phyloP scores from a whole-genome alignment of 2,329 filamentous ascomycete species.

The Grosmannia serpens region DNA sequence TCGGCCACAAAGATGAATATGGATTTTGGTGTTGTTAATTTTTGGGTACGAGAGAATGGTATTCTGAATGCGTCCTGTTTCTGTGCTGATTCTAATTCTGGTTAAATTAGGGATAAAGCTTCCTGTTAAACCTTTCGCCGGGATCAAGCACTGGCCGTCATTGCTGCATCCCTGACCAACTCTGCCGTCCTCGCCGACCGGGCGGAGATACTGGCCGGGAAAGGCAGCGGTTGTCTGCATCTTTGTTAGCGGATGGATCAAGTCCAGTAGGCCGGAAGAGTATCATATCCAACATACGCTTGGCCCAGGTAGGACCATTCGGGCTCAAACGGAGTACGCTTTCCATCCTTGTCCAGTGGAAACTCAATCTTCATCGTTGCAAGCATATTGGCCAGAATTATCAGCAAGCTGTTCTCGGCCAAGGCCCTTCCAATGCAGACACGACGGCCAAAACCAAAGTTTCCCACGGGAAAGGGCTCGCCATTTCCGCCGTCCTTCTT shows the following conservation, averaged over 20 bases:
- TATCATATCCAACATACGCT: not conserved
- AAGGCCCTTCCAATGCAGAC: constrained; percentile 47
- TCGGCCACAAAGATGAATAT: too few species aligned
- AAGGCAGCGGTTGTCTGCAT: not conserved
- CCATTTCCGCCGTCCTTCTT: constrained; percentile 23
- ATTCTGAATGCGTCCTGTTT: too few species aligned
- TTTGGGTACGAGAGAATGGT: too few species aligned
- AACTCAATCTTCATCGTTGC: constrained; percentile 28
- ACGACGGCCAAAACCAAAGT: constrained; percentile 42
- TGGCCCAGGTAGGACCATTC: constrained; percentile 12
- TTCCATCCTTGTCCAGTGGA: constrained; percentile 17
- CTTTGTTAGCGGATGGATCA: not conserved
- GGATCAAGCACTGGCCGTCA: not conserved
- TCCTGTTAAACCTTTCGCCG: not conserved
- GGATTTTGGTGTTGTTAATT: too few species aligned
- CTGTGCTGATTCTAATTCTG: too few species aligned
- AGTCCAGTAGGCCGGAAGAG: not conserved
- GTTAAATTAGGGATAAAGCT: too few species aligned
- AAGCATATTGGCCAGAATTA: constrained; percentile 33
- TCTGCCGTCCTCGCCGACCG: not conserved
- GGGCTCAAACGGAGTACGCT: constrained; percentile 23
- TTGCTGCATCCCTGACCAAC: not conserved
- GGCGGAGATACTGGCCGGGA: not conserved
- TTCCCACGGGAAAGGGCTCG: constrained; percentile 33
- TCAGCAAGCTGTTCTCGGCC: constrained; percentile 34